phyloP scores from a whole-genome alignment of 2,329 filamentous ascomycete genomes.

The Fusarium siculi region DNA sequence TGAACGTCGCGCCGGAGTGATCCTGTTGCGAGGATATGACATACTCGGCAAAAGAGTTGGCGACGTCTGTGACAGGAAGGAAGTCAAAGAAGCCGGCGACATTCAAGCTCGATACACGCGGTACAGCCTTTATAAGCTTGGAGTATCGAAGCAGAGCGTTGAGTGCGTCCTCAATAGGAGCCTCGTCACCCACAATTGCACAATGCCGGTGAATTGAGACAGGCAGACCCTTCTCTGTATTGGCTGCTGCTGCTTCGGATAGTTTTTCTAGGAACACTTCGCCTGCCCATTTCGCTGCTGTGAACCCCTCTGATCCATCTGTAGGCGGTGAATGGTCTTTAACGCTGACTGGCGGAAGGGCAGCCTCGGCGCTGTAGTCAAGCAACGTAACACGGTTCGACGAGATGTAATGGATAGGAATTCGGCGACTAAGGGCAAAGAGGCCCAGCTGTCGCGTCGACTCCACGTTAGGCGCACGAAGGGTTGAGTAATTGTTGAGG shows the following conservation, averaged over 20 bases:
- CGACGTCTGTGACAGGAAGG: neutral
- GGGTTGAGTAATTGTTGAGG: neutral
- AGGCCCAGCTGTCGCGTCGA: neutral
- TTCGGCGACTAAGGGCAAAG: neutral
- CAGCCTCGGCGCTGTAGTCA: neutral
- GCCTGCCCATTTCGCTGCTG: neutral
- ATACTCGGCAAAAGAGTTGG: neutral
- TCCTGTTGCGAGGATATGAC: neutral
- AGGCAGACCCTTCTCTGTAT: accelerated
- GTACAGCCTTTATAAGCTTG: neutral
- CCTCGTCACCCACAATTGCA: neutral
- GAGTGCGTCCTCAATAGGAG: neutral
- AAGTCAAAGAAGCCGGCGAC: neutral
- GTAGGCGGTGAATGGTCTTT: neutral
- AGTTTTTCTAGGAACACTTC: neutral
- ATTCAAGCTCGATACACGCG: neutral
- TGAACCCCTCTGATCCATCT: neutral
- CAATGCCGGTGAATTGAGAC: neutral
- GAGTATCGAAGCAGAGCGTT: neutral
- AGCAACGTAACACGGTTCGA: neutral
- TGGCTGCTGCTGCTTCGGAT: accelerated
- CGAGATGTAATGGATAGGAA: neutral
- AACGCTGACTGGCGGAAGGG: neutral
- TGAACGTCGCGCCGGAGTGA: neutral
- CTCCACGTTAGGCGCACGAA: neutral